Evolutionary conservation across 345 rosid genomes (phyloP).

Genomic region (Arabidopsis arenosa): DNA sequence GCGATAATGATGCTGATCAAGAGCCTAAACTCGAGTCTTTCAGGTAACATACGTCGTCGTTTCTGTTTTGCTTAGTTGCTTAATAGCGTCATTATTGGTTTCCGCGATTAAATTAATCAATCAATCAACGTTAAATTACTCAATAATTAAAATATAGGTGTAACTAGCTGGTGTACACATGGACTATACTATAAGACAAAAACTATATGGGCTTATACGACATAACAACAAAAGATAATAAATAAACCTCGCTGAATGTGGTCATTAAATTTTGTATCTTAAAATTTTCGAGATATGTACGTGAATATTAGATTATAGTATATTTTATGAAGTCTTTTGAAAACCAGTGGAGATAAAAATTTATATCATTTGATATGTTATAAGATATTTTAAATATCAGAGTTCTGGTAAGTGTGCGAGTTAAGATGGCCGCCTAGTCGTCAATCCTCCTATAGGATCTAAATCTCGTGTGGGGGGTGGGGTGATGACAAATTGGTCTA

Average conservation of each 20-base stretch:
- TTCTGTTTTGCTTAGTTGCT: neutral
- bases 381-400: too few relatives aligned
- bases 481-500: neutral
- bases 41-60: constrained; percentile 57
- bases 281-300: neutral
- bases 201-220: neutral
- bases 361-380: too few relatives aligned
- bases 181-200: neutral
- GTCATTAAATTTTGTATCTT: neutral
- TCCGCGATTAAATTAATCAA: neutral
- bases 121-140: constrained; percentile 1
- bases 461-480: too few relatives aligned
- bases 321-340: neutral
- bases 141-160: neutral
- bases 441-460: neutral
- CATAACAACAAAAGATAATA: neutral
- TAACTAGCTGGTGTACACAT: neutral
- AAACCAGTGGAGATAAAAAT: neutral
- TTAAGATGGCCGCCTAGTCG: neutral
- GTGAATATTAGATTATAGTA: constrained; percentile 1
- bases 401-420: neutral
- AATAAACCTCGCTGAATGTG: neutral
- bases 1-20: constrained; percentile 9
- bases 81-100: neutral
- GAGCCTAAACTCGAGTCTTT: constrained; percentile 47